A percentile compares a stretch with the other conserved stretches of the same genome.
These are phyloP conservation scores for Populus euphratica DNA, from an alignment of 345 rosid species.

Conservation along the genomic window DNA sequence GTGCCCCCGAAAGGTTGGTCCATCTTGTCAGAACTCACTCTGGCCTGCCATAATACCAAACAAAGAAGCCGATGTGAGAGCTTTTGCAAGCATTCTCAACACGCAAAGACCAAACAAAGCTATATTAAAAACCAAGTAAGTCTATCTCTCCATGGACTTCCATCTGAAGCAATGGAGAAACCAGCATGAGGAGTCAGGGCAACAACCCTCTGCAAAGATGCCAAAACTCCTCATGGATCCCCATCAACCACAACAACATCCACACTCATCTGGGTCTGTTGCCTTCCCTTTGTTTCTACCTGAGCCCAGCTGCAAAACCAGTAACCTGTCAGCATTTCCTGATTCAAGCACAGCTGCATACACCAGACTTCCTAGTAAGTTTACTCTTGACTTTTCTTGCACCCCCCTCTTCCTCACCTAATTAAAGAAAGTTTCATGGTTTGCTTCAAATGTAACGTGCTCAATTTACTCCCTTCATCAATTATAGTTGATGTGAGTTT, in stretches of 20 bases:
- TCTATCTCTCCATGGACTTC: slow-evolving; percentile 65
- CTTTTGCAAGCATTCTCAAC: slow-evolving; percentile 20
- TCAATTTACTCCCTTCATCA: neutral
- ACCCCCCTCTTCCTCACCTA: neutral
- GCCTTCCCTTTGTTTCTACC: slow-evolving; percentile 79
- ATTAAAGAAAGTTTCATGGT: neutral
- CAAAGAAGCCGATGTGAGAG: neutral
- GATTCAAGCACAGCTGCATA: slow-evolving; percentile 33
- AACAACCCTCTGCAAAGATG: slow-evolving; percentile 54
- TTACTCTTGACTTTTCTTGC: slow-evolving; percentile 6
- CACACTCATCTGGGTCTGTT: slow-evolving; percentile 36
- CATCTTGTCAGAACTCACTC: slow-evolving; percentile 47
- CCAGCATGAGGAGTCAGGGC: slow-evolving; percentile 62
- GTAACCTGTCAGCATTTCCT: slow-evolving; percentile 48
- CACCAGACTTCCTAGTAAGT: slow-evolving; percentile 52
- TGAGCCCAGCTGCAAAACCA: slow-evolving; percentile 48
- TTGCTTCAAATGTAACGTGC: slow-evolving; percentile 1
- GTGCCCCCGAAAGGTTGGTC: slow-evolving; percentile 31
- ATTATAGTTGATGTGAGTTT: neutral
- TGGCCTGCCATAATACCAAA: neutral
- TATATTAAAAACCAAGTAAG: neutral
- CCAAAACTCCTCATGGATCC: slow-evolving; percentile 62
- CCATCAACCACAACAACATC: slow-evolving; percentile 15
- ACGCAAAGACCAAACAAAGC: slow-evolving; percentile 16
- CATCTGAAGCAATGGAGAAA: slow-evolving; percentile 91